Evolutionary conservation across 75 land plant genomes (phyloP).

Genomic region (Cupressus sempervirens): DNA sequence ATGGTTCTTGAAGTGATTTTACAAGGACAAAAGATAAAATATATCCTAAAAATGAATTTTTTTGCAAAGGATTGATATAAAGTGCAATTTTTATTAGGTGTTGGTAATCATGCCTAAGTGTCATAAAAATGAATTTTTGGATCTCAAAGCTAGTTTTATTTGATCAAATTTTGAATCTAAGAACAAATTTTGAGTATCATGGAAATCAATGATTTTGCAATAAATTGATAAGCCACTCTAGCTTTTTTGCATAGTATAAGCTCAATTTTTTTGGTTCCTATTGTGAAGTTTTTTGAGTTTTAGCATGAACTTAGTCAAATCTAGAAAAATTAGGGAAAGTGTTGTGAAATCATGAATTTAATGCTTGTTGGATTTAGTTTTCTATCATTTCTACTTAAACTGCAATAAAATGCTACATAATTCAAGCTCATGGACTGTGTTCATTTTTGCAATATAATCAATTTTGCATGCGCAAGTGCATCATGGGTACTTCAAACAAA

Average conservation of each 20-base stretch:
- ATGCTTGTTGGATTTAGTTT: not conserved
- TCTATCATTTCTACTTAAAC: not conserved
- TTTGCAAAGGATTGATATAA: no score
- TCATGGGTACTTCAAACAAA: not conserved
- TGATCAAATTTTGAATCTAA: not conserved
- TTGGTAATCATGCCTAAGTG: not conserved
- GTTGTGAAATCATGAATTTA: not conserved
- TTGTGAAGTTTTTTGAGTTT: not conserved
- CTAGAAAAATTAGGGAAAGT: not conserved
- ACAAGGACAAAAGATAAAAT: no score
- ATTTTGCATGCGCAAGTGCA: not conserved
- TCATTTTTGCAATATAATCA: not conserved
- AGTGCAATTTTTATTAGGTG: no score
- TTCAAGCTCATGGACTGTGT: not conserved
- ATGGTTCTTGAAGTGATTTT: no score
- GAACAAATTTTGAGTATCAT: not conserved
- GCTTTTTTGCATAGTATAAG: not conserved
- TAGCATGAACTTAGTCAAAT: not conserved
- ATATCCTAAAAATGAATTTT: no score
- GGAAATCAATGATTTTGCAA: not conserved
- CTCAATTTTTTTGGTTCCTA: no score
- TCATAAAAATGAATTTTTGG: not conserved
- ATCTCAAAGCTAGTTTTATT: not conserved
- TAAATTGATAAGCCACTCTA: not conserved
- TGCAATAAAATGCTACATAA: not conserved